Conservation (phyloP, 257 asterid genomes). For the Solanum neorickii region DNA sequence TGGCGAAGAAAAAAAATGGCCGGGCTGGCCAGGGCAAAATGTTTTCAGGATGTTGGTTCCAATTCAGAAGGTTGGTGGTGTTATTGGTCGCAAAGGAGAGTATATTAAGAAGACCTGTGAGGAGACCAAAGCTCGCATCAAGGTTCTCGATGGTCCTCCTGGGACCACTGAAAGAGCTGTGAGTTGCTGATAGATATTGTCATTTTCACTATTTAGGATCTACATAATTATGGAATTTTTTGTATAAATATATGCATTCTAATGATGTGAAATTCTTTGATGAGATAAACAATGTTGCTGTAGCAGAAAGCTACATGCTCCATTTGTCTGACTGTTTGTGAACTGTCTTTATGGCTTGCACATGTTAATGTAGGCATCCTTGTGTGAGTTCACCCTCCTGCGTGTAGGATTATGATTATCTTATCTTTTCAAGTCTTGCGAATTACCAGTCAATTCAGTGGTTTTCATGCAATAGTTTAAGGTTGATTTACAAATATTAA, state of each 20-base stretch:
- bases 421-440: not conserved
- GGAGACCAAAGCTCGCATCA: slow-evolving; percentile 68
- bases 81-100: slow-evolving; percentile 76
- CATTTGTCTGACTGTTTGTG: not conserved
- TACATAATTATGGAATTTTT: not conserved
- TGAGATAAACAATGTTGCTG: not conserved
- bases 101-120: slow-evolving; percentile 53
- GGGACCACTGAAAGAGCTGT: slow-evolving; percentile 67
- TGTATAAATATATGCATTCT: not conserved
- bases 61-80: slow-evolving; percentile 58
- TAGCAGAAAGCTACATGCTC: not conserved
- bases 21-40: slow-evolving; percentile 82
- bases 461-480: not conserved
- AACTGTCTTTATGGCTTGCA: not conserved
- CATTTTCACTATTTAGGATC: not conserved
- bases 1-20: slow-evolving; percentile 57
- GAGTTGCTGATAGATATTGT: slow-evolving; percentile 16
- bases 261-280: not conserved
- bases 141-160: slow-evolving; percentile 65
- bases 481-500: not conserved
- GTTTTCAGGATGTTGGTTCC: slow-evolving; percentile 61
- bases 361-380: not conserved
- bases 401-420: not conserved
- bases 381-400: not conserved
- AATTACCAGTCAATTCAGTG: not conserved